A percentile compares a stretch with the other conserved stretches of the same genome.
These are phyloP conservation scores for Achlya hypogyna DNA, from an alignment of 352 stramenopile genomes.

Conservation along the genomic window DNA sequence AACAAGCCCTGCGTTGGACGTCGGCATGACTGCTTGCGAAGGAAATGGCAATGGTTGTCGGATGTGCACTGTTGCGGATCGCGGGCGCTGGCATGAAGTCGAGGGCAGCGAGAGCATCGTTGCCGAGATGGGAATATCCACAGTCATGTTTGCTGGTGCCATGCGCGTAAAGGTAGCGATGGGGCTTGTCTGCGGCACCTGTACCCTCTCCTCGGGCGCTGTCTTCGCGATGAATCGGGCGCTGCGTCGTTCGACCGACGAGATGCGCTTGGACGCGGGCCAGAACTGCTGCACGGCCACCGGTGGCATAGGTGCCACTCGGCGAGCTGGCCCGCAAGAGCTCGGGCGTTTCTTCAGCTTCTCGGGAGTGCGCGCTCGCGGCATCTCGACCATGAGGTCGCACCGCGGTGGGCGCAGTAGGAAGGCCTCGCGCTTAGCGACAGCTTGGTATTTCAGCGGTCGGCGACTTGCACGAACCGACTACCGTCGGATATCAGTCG, in stretches of 20 bases:
- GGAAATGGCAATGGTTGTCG: neutral
- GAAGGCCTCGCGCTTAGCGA: neutral
- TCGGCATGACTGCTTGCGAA: neutral
- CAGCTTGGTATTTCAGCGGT: neutral
- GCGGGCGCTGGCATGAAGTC: neutral
- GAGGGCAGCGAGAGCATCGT: neutral
- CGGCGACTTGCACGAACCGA: no score
- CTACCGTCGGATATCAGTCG: no score
- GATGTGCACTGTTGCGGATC: neutral
- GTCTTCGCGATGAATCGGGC: no score
- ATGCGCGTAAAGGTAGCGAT: no score
- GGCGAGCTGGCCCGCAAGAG: neutral
- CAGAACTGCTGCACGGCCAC: neutral
- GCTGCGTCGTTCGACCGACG: neutral
- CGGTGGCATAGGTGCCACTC: neutral
- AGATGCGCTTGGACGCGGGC: constrained; percentile 4
- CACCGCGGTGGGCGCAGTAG: neutral
- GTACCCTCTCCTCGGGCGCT: no score
- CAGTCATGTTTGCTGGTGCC: neutral
- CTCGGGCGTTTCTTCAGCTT: neutral
- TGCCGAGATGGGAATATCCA: neutral
- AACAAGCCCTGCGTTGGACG: neutral
- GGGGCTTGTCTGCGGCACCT: no score
- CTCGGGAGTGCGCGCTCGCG: neutral
- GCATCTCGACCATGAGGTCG: neutral